Base-by-base conservation (phyloP, 2,329 filamentous ascomycete genomes). In the Tolypocladium cylindrosporum region DNA sequence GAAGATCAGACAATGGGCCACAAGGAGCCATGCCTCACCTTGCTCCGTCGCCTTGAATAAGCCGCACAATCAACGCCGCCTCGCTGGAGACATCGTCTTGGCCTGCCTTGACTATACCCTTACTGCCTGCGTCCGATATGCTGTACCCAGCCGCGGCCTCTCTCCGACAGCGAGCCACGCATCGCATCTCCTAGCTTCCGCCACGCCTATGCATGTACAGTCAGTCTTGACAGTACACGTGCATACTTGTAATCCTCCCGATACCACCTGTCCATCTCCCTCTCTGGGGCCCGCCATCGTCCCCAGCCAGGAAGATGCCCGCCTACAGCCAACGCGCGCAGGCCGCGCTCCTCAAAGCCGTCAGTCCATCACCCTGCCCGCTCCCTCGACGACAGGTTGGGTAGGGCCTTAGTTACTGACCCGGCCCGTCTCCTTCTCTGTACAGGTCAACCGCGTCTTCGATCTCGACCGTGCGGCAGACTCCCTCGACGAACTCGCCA, bases 321-420 rank as follows among this genome's bases (percentile, higher is more conserved):
- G 51, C 60, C 27, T 75, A 75, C 61, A 75, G 68, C 61, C 66
- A 68, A 55, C 69, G 71, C 63, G 77, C 77, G 69, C 79, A 82
- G 73, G 72, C 70, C 62, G 81, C 82, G 70, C 77, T 86, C 45
- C 68, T 85, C 55, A 78, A 79, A 71, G 83, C 82, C 73, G 79
- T 83, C 67, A 63, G 72, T 68, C 42, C 60, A 59, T 60, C 42
- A 19, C 58, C 55, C 52, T 42, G 36, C 36, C 43, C 58, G 31
- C 24, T 6, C 27, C 4, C 27, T 31, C 3, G 27, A 31, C 27
- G 27, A 31, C 51, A 9, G 54, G 43, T 59, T 55, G 57, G 53
- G 56, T 61, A 16, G 37, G 13, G 57, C 50, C 45, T 55, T 41
- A 53, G 54, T 57, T 37, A 61, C 45, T 50, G 27, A 50, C 45